phyloP scores from a whole-genome alignment of 192 early-diverging fungal genomes.

The Podila clonocystis region DNA sequence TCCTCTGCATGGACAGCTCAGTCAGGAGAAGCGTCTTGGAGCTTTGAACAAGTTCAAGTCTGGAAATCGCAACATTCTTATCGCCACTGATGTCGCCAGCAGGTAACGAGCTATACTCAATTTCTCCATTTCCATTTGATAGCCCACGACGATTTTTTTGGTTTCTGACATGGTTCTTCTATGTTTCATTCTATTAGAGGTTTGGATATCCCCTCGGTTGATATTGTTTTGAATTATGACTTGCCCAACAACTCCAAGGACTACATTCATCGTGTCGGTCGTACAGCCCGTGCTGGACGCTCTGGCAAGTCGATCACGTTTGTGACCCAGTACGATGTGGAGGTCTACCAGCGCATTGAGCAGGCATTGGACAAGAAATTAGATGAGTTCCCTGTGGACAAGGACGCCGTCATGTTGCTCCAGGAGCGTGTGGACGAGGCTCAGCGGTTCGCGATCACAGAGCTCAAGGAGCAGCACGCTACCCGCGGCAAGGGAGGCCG shows the following conservation, averaged over 20 bases:
- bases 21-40: slow-evolving; percentile 92
- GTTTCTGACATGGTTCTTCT: not conserved
- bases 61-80: slow-evolving; percentile 85
- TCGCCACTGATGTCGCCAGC: slow-evolving; percentile 95
- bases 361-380: slow-evolving; percentile 90
- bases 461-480: slow-evolving; percentile 81
- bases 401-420: slow-evolving; percentile 86
- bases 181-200: slow-evolving; percentile 57
- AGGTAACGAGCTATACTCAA: slow-evolving; percentile 47
- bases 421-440: slow-evolving; percentile 96
- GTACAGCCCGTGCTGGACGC: slow-evolving; percentile 86
- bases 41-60: slow-evolving; percentile 96
- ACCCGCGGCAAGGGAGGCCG: slow-evolving; percentile 46
- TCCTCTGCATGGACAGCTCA: slow-evolving; percentile 92
- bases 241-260: slow-evolving; percentile 90
- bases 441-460: slow-evolving; percentile 84
- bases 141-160: not conserved
- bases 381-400: slow-evolving; percentile 82
- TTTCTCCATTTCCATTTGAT: not conserved
- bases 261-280: slow-evolving; percentile 89
- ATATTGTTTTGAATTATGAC: slow-evolving; percentile 97
- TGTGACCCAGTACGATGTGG: slow-evolving; percentile 94
- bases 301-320: slow-evolving; percentile 85
- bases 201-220: slow-evolving; percentile 96
- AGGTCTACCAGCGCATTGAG: slow-evolving; percentile 94